These are phyloP conservation scores for Fraxinus floribunda DNA, from an alignment of 305 asterid genomes.

Conservation along the genomic window DNA sequence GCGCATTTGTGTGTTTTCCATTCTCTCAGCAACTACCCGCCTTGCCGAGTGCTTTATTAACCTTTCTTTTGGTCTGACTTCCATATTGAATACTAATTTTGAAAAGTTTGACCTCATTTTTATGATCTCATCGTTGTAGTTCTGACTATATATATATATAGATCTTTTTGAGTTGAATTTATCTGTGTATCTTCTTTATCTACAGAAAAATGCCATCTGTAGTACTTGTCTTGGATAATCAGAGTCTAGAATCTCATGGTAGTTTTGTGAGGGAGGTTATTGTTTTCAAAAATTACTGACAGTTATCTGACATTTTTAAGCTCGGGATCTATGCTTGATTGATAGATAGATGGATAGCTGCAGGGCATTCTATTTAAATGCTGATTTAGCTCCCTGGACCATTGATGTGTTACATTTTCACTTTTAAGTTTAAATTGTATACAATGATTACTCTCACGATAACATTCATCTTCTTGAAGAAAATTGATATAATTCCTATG, in stretches of 20 bases:
- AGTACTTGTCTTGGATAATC: neutral
- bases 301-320: neutral
- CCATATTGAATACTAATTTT: neutral
- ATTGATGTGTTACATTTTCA: neutral
- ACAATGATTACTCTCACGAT: neutral
- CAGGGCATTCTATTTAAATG: neutral
- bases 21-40: neutral
- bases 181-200: neutral
- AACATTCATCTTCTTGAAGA: slow-evolving; percentile 8
- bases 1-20: neutral
- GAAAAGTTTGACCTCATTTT: neutral
- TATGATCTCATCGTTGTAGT: neutral
- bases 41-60: neutral
- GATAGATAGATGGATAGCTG: neutral
- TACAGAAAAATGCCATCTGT: neutral
- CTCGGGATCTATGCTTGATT: neutral
- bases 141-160: neutral
- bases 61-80: neutral
- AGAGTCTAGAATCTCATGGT: neutral
- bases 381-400: neutral
- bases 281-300: neutral
- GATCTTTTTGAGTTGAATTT: neutral
- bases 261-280: neutral
- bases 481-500: slow-evolving; percentile 24
- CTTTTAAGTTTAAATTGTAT: slow-evolving; percentile 2